Conservation (phyloP, 1,139 yeast species). For the Meyerozyma guilliermondii region DNA sequence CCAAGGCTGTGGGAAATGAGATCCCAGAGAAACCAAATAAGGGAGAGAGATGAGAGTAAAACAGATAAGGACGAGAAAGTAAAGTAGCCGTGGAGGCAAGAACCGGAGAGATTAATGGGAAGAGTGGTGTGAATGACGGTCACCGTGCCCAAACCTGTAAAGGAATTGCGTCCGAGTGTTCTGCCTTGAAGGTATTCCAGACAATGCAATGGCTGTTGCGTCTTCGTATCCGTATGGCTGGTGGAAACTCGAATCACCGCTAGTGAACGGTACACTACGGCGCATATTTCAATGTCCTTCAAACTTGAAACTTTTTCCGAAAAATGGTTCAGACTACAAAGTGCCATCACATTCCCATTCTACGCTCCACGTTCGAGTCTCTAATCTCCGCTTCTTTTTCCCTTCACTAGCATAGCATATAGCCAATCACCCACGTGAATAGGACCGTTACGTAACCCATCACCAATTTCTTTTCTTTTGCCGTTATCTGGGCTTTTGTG, state of each 20-base stretch:
- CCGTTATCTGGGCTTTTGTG: conserved; percentile 2
- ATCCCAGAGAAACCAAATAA: not conserved
- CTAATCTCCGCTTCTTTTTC: not conserved
- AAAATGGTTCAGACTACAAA: no score
- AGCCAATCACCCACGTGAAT: conserved; percentile 1
- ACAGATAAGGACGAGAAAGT: not conserved
- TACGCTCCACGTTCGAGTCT: no score
- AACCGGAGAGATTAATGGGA: not conserved
- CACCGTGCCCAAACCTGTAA: no score
- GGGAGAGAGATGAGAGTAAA: not conserved
- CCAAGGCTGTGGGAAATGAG: not conserved
- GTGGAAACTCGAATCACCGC: no score
- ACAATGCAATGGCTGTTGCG: no score
- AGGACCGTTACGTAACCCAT: not conserved
- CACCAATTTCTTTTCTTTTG: not conserved
- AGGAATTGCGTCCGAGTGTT: no score
- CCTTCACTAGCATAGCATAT: not conserved
- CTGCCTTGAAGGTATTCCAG: no score
- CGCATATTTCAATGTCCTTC: no score
- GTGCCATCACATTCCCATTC: no score
- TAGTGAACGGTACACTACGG: no score
- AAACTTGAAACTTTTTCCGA: no score
- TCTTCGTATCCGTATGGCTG: no score
- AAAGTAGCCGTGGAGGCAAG: not conserved
- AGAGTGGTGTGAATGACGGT: not conserved